Evolutionary conservation across 2,329 filamentous ascomycete genomes (phyloP).

Genomic region (Delphinella strobiligena): DNA sequence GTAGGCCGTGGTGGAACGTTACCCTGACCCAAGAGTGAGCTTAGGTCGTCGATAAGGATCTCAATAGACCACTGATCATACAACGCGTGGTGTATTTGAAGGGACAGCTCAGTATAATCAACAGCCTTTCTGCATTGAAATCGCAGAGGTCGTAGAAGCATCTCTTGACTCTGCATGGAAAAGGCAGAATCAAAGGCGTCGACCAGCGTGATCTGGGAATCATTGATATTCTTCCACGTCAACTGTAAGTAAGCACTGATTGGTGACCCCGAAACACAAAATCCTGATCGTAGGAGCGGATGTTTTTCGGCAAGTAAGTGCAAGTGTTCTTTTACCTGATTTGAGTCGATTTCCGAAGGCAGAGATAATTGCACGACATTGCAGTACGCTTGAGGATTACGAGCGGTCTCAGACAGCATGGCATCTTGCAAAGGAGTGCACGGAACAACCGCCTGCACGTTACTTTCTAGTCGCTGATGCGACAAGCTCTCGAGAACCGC

Average conservation of each 20-base stretch:
- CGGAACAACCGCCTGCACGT: conserved; percentile 32
- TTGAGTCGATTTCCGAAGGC: conserved; percentile 13
- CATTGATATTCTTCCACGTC: conserved; percentile 43
- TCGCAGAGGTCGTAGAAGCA: conserved; percentile 47
- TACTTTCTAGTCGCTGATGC: no score
- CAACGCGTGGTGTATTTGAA: conserved; percentile 67
- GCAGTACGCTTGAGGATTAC: conserved; percentile 52
- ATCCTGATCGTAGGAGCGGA: conserved; percentile 62
- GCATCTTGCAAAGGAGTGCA: conserved; percentile 66
- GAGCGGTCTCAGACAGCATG: conserved; percentile 66
- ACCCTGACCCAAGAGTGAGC: conserved; percentile 32
- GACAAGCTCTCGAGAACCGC: background rate
- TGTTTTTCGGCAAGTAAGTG: conserved; percentile 41
- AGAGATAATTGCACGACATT: conserved; percentile 64
- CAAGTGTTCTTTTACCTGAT: conserved; percentile 32
- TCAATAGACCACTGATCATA: conserved; percentile 87
- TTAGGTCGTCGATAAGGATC: conserved; percentile 61
- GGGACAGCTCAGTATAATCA: conserved; percentile 22
- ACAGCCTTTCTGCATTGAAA: conserved; percentile 40
- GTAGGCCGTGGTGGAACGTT: conserved; percentile 35
- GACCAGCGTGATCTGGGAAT: conserved; percentile 18
- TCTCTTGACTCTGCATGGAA: conserved; percentile 16
- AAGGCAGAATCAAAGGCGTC: conserved; percentile 12
- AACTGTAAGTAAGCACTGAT: conserved; percentile 47
- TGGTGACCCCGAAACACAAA: conserved; percentile 38